Conservation (phyloP, 495 filamentous ascomycete genomes). For the Penicillium cataractarum region DNA sequence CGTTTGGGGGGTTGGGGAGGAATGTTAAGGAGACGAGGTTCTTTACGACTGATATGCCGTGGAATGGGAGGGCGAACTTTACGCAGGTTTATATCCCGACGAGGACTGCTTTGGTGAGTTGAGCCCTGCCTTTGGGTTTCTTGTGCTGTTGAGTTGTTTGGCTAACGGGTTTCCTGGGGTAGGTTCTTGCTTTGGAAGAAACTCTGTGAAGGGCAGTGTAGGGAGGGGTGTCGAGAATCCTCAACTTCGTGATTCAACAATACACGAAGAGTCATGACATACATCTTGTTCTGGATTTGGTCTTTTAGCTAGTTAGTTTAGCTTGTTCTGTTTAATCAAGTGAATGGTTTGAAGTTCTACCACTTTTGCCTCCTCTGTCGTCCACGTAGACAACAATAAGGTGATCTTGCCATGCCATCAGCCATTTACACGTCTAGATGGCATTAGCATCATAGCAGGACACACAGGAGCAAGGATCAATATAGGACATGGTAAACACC, state of each 20-base stretch:
- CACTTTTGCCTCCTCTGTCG: too few species aligned
- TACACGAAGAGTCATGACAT: background rate
- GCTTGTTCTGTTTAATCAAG: background rate
- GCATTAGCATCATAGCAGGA: background rate
- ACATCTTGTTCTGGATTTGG: background rate
- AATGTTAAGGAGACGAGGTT: conserved; percentile 78
- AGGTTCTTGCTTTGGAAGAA: conserved; percentile 58
- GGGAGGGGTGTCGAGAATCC: background rate
- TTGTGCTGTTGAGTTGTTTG: conserved; percentile 10
- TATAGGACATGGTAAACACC: background rate
- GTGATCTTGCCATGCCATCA: background rate
- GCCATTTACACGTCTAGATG: background rate
- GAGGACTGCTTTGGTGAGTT: conserved; percentile 82
- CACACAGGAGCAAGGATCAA: background rate
- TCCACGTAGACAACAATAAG: background rate
- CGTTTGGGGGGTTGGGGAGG: conserved; percentile 78
- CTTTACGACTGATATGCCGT: conserved; percentile 85
- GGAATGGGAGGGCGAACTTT: conserved; percentile 89
- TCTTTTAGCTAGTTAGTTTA: conserved; percentile 4
- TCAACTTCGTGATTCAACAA: conserved; percentile 14
- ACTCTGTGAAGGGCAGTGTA: conserved; percentile 40
- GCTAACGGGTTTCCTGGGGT: conserved; percentile 7
- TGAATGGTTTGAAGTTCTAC: background rate
- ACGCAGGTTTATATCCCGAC: conserved; percentile 89
- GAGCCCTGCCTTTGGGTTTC: background rate